Conservation (phyloP, 768 basidiomycete species). For the Lactifluus pinguis region DNA sequence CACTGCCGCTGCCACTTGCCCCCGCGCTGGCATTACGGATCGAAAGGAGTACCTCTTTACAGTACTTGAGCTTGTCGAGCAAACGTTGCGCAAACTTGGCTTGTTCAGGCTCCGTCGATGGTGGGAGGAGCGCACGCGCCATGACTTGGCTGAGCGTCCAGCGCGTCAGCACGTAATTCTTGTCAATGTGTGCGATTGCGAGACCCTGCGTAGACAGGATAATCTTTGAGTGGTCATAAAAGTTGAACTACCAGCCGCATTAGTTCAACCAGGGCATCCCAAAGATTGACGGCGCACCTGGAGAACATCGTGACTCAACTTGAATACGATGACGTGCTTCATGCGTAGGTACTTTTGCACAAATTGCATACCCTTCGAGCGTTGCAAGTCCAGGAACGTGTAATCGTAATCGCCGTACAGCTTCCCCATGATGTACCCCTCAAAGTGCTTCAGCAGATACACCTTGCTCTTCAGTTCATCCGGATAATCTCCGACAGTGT, state of each 20-base stretch:
- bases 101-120: constrained; percentile 40
- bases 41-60: constrained; percentile 71
- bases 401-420: constrained; percentile 81
- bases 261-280: neutral
- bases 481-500: constrained; percentile 62
- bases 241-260: constrained; percentile 71
- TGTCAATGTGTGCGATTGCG: constrained; percentile 84
- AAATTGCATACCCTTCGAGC: constrained; percentile 86
- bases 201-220: constrained; percentile 77
- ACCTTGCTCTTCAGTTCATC: constrained; percentile 84
- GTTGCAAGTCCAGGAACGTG: constrained; percentile 58
- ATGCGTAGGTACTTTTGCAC: constrained; percentile 92
- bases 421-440: constrained; percentile 87
- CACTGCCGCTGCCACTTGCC: neutral
- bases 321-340: constrained; percentile 96
- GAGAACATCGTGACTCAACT: constrained; percentile 90
- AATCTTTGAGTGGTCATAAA: constrained; percentile 94
- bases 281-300: constrained; percentile 47
- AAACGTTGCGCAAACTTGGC: constrained; percentile 55
- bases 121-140: constrained; percentile 38
- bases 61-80: constrained; percentile 77
- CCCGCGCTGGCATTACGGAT: constrained; percentile 52
- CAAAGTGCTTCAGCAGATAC: constrained; percentile 89
- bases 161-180: constrained; percentile 68
- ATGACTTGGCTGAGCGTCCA: constrained; percentile 68